Conservation (phyloP, 2,329 filamentous ascomycete species). For the Boeremia lycopersici region DNA sequence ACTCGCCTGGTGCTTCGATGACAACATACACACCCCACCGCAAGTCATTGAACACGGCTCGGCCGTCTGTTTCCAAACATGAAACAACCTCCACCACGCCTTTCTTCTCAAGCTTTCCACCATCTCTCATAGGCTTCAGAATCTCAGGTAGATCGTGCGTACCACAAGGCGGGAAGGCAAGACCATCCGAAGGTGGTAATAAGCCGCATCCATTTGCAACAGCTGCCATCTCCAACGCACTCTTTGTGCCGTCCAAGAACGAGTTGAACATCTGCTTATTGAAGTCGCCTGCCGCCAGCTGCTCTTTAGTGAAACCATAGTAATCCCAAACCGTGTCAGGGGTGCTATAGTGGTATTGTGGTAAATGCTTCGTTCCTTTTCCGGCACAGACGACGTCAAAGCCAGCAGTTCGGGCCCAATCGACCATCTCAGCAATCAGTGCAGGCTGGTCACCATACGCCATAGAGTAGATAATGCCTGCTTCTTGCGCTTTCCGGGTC, state of each 20-base stretch:
- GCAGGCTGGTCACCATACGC: conserved; percentile 56
- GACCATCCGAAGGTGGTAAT: conserved; percentile 48
- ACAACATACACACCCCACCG: conserved; percentile 55
- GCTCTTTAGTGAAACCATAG: conserved; percentile 55
- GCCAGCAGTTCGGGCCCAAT: conserved; percentile 53
- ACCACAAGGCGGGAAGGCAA: conserved; percentile 54
- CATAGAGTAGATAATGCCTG: conserved; percentile 56
- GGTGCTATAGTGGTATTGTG: conserved; percentile 54
- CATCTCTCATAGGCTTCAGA: conserved; percentile 50
- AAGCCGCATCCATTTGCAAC: conserved; percentile 55
- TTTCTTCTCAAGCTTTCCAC: conserved; percentile 50
- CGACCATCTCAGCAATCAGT: conserved; percentile 52
- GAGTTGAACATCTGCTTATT: conserved; percentile 59
- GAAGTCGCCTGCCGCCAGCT: conserved; percentile 51
- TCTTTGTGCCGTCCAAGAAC: conserved; percentile 57
- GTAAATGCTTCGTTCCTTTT: conserved; percentile 56
- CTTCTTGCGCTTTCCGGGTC: conserved; percentile 51
- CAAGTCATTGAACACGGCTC: conserved; percentile 50
- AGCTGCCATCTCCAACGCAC: conserved; percentile 56
- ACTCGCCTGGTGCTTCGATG: conserved; percentile 52
- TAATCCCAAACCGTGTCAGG: conserved; percentile 56
- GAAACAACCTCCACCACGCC: conserved; percentile 56
- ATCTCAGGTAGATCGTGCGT: conserved; percentile 51
- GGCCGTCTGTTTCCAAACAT: conserved; percentile 52
- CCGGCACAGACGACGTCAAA: conserved; percentile 55